Evolutionary conservation across 2,329 filamentous ascomycete species (phyloP).

Genomic region (Epichloe aotearoae): DNA sequence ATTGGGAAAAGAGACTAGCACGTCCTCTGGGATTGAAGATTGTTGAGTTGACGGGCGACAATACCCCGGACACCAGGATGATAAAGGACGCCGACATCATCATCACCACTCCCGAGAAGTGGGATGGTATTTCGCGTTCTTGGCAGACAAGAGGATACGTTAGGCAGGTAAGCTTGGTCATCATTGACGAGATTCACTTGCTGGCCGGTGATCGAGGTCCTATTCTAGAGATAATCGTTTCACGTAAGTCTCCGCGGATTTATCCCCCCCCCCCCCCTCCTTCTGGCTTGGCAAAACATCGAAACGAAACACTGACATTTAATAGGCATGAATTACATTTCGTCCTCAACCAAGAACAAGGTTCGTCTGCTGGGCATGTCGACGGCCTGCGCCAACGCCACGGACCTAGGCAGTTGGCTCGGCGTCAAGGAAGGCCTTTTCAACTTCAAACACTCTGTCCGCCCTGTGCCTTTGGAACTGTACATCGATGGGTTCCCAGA

Average conservation of each 20-base stretch:
- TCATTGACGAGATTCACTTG: conserved; percentile 96
- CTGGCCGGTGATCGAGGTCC: conserved; percentile 94
- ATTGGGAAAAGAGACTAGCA: conserved; percentile 78
- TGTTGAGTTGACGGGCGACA: conserved; percentile 92
- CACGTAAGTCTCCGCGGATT: conserved; percentile 29
- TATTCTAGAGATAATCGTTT: conserved; percentile 94
- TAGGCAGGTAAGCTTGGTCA: conserved; percentile 84
- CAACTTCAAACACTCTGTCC: conserved; percentile 95
- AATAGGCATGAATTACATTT: conserved; percentile 94
- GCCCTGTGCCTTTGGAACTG: conserved; percentile 87
- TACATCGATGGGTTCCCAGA: conserved; percentile 98
- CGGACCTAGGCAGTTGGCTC: conserved; percentile 88
- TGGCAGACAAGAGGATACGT: conserved; percentile 98
- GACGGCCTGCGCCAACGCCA: conserved; percentile 91
- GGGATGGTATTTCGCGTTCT: conserved; percentile 97
- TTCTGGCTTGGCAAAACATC: no score
- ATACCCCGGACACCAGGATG: conserved; percentile 90
- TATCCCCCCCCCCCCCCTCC: no score
- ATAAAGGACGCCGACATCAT: conserved; percentile 96
- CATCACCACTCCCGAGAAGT: conserved; percentile 98
- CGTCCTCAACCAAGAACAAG: conserved; percentile 77
- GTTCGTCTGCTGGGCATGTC: conserved; percentile 97
- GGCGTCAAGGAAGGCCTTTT: conserved; percentile 92
- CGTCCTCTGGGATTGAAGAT: conserved; percentile 74
- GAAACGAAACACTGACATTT: neutral